Evolutionary conservation across 2,329 filamentous ascomycete genomes (phyloP).

Genomic region (Cladosporium sp.): DNA sequence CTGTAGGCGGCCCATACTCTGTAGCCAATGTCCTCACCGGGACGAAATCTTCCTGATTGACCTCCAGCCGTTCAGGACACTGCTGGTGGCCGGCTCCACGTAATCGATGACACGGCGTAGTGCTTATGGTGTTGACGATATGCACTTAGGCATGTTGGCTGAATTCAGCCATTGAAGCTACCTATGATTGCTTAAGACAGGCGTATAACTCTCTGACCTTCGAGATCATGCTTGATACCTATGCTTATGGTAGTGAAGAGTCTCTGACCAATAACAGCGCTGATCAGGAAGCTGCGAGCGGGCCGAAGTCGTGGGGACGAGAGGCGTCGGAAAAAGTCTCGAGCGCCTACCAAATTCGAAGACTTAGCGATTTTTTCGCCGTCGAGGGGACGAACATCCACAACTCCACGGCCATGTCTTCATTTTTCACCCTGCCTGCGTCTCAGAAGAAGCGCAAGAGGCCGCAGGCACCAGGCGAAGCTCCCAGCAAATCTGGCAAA

Average conservation of each 20-base stretch:
- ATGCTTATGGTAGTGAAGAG: too few relatives aligned
- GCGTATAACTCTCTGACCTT: too few relatives aligned
- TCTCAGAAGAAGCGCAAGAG: constrained; percentile 90
- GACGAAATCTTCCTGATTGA: too few relatives aligned
- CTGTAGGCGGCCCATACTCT: constrained; percentile 27
- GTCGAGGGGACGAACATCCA: not conserved
- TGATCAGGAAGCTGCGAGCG: not conserved
- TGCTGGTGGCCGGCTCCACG: too few relatives aligned
- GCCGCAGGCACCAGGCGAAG: constrained; percentile 45
- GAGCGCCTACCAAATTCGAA: not conserved
- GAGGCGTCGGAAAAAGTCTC: not conserved
- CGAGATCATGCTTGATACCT: too few relatives aligned
- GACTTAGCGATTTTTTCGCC: not conserved
- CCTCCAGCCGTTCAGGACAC: too few relatives aligned
- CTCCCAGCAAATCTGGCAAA: constrained; percentile 45
- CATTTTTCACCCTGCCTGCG: constrained; percentile 87
- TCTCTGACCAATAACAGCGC: not conserved
- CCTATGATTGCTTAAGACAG: too few relatives aligned
- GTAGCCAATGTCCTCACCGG: too few relatives aligned
- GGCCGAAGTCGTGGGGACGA: not conserved
- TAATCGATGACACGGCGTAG: too few relatives aligned
- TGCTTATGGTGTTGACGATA: too few relatives aligned
- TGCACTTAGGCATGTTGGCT: too few relatives aligned
- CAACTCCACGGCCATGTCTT: constrained; percentile 62
- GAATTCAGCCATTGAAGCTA: too few relatives aligned